Evolutionary conservation across 1,284 basidiomycete species (phyloP), one percentile per base, ranked within the genome.

Genomic region (Leccinum solheimii): DNA sequence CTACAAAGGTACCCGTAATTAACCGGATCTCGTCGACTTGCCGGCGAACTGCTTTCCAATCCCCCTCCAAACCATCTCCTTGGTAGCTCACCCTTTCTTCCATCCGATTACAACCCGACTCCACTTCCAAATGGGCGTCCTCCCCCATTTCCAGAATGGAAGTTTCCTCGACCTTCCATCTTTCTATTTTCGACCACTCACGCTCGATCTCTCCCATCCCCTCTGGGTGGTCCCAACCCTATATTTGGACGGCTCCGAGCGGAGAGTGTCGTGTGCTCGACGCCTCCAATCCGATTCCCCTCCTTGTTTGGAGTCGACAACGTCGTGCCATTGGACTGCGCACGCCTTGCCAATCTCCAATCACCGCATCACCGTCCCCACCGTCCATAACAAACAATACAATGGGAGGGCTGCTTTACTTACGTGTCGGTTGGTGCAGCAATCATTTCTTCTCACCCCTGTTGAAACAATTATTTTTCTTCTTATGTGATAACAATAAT

Each of bases 121-220:
- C 66, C 66, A 59, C 48, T 16, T 23, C 48, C 34, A n/a, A 56
- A 55, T 49, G 34, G 34, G 11, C 48, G 26, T 27, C n/a, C n/a
- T 30, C 62, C 21, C 56, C 67, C 62, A 40, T 56, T 59, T 62
- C 48, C 11, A 61, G 66, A 60, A 68, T 60, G 55, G 56, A 69
- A 55, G 13, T n/a, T 65, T 56, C 62, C 57, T 69, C 69, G 66
- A 58, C 19, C 49, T 68, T 64, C 53, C 50, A 56, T 57, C 34
- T 60, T 71, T 59, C 67, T 63, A 68, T 71, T 69, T 65, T 56
- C 40, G 43, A 51, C 43, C 14, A 6, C 27, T 51, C 21, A 49
- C 67, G 40, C 56, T 57, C 36, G 30, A 48, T 62, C 58, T 56
- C 67, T 66, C 51, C 9, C 48, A 62, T 56, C 56, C 53, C 32